Base-by-base conservation (phyloP, 1,284 basidiomycete genomes). In the Trametes sp. region DNA sequence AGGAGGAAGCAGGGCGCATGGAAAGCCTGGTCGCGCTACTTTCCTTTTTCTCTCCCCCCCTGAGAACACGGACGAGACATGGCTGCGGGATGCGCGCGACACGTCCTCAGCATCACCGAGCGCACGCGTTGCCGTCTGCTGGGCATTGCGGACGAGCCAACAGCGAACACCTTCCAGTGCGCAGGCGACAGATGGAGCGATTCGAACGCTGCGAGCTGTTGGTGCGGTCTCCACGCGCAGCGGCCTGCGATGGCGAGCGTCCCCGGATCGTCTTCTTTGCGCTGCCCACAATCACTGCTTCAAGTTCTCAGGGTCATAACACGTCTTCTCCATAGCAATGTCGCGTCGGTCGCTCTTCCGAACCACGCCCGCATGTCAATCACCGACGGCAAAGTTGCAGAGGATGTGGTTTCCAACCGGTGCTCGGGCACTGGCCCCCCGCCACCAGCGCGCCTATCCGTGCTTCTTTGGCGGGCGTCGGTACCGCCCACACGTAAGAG, bases 231-330 rank as follows among this genome's bases (percentile, higher is more conserved):
- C 21, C 35, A 24, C 19, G 23, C 19, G 8, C 16, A 19, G 38
- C 38, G 38, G 16, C 14, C 54, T 56, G 54, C 54, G 54, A 26
- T n/a, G n/a, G n/a, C n/a, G n/a, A n/a, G n/a, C n/a, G n/a, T n/a
- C 29, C 48, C 48, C 48, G n/a, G 48, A 49, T 33, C n/a, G 28
- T 7, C 48, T 28, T 49, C 48, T 49, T 21, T 16, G 45, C 10
- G 11, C 35, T 4, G 6, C 7, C 24, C 24, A 13, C 11, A 26
- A 13, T 26, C 14, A 5, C 13, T 26, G 10, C 24, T 26, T 26
- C 11, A 13, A 10, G 24, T 26, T 11, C 24, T 26, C 1, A 24
- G 10, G 44, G 26, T 26, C 10, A 4, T 26, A 28, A 45, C 29
- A 33, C n/a, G 28, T 19, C 46, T 48, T 48, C 42, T 24, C 21